phyloP scores from a whole-genome alignment of 2,329 filamentous ascomycete species.

The Drechslerella coelobrocha region DNA sequence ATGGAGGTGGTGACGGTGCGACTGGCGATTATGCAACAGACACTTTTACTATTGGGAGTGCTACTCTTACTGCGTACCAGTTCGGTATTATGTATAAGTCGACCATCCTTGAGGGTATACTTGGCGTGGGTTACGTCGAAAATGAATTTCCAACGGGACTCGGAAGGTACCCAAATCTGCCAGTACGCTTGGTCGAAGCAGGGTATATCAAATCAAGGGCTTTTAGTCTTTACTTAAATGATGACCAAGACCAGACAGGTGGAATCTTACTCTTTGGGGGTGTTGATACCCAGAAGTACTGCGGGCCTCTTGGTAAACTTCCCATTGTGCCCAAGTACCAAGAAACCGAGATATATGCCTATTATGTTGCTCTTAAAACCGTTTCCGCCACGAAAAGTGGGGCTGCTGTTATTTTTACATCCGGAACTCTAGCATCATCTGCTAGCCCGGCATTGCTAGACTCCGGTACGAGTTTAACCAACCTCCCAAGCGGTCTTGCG shows the following conservation, averaged over 20 bases:
- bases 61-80: conserved; percentile 67
- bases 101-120: conserved; percentile 64
- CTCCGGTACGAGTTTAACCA: conserved; percentile 75
- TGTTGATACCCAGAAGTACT: conserved; percentile 71
- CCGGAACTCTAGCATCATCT: conserved; percentile 2
- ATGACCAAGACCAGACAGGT: conserved; percentile 67
- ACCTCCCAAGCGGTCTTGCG: conserved; percentile 70
- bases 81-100: conserved; percentile 76
- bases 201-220: conserved; percentile 71
- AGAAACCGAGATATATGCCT: conserved; percentile 61
- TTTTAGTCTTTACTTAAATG: conserved; percentile 78
- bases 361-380: conserved; percentile 55
- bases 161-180: conserved; percentile 71
- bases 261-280: conserved; percentile 78
- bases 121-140: conserved; percentile 80
- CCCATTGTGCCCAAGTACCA: conserved; percentile 64
- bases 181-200: conserved; percentile 68
- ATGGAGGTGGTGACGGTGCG: conserved; percentile 80
- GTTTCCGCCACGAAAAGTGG: conserved; percentile 58
- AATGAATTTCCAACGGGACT: conserved; percentile 78
- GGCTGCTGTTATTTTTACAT: neutral
- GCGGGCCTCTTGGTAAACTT: conserved; percentile 68
- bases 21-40: conserved; percentile 82
- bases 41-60: conserved; percentile 67
- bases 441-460: conserved; percentile 72